Conservation (phyloP, 352 stramenopile species). For the Phytophthora vignae region DNA sequence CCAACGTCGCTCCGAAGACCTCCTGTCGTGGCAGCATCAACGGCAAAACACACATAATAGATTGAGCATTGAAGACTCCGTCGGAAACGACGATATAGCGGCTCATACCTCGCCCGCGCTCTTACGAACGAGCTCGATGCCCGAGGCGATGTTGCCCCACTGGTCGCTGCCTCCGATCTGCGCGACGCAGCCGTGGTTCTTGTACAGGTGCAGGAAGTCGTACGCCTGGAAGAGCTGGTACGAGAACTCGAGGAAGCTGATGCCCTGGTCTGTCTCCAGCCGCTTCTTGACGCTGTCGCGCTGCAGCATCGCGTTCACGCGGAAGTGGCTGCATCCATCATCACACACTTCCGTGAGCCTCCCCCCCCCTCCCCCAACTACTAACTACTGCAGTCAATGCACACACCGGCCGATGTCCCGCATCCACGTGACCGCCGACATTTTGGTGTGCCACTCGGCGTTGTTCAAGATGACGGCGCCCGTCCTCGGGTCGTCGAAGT, state of each 20-base stretch:
- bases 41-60: not conserved
- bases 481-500: constrained; percentile 90
- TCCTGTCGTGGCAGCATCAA: constrained; percentile 45
- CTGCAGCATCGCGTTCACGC: constrained; percentile 98
- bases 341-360: not conserved
- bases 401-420: constrained; percentile 93
- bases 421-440: constrained; percentile 98
- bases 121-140: constrained; percentile 96
- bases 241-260: constrained; percentile 99
- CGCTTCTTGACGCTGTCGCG: constrained; percentile 98
- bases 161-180: constrained; percentile 99
- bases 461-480: constrained; percentile 99
- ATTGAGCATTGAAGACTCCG: not conserved
- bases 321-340: constrained; percentile 84
- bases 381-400: not conserved
- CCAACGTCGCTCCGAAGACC: constrained; percentile 95
- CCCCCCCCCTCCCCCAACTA: too few relatives aligned
- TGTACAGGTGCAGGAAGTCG: constrained; percentile 98
- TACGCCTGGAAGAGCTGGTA: constrained; percentile 99
- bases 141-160: constrained; percentile 99
- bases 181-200: constrained; percentile 90
- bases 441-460: constrained; percentile 95
- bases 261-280: constrained; percentile 93
- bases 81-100: not conserved
- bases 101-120: constrained; percentile 65